Evolutionary conservation across 2,329 filamentous ascomycete species (phyloP), one percentile per base, ranked within the genome.

Genomic region (Neophaeococcomyces mojaviensis): DNA sequence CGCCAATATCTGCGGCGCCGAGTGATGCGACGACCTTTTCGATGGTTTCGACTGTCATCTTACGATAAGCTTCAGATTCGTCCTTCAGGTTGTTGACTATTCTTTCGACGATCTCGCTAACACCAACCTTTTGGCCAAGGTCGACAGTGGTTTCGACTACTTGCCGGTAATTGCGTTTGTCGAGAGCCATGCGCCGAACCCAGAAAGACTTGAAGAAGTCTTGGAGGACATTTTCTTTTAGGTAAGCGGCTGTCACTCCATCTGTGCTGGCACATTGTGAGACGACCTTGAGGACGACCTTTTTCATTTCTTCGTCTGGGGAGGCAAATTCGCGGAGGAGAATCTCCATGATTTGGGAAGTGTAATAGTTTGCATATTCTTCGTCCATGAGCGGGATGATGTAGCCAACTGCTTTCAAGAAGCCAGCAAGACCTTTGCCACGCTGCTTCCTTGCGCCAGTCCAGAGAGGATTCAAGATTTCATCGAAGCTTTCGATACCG

Each of bases 131-230:
- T 64, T 97, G 88, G 44, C 88, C 89, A 39, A 98, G 80, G 59
- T 98, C 92, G 12, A 97, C 90, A 0, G 92, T 98, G 0, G 92
- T 98, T 64, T 98, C 92, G 6, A 98, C 92, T 5, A 98, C 92
- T 63, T 97, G 90, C 57, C 90, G 81, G 65, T 97, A 98, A 70
- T 97, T 98, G 55, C 92, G 83, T 71, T 95, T 94, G 66, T 98
- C 92, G 47, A 98, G 71, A 6, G 92, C 92, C 88, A 98, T 97
- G 47, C 92, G 78, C 52, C 92, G 78, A 33, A 97, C 89, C 92
- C 92, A 98, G 70, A 98, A 98, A 61, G 85, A 89, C 72, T 96
- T 96, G 74, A 98, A 98, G 63, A 98, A 98, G 50, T 97, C 92
- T 55, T 87, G 82, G 32, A 98, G 74, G 6, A 98, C 89, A 52